These are phyloP conservation scores for Saccharum officinarum DNA, from an alignment of 176 grass and related monocot genomes.

Conservation along the genomic window DNA sequence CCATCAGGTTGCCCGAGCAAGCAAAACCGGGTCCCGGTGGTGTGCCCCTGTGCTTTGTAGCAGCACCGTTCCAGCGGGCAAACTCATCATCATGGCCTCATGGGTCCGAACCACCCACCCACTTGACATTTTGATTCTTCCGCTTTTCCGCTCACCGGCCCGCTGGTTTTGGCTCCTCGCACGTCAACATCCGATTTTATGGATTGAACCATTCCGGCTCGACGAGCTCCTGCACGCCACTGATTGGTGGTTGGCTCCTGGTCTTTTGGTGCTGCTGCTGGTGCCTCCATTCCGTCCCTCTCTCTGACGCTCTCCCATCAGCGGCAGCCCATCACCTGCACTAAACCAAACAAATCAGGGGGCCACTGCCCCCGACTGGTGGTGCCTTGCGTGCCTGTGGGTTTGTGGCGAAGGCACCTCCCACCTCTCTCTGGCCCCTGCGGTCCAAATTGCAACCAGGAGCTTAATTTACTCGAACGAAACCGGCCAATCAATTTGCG, in stretches of 20 bases:
- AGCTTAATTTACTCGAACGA: slow-evolving; percentile 9
- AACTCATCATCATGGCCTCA: background rate
- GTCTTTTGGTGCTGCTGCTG: slow-evolving; percentile 1
- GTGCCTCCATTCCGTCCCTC: background rate
- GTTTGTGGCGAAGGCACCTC: background rate
- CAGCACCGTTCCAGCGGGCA: background rate
- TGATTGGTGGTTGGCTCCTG: slow-evolving; percentile 31
- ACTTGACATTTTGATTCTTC: no score
- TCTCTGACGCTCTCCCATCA: background rate
- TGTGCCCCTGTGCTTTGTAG: no score
- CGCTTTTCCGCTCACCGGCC: background rate
- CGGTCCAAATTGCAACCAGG: background rate
- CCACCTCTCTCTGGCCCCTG: background rate
- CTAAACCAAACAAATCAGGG: background rate
- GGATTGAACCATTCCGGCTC: background rate
- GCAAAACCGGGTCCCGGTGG: background rate
- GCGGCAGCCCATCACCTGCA: no score
- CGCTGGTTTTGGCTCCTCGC: background rate
- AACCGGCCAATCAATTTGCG: no score
- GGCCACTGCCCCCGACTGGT: background rate
- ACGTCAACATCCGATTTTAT: slow-evolving; percentile 30
- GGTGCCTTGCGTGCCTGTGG: background rate
- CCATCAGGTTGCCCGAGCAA: background rate
- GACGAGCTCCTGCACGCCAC: background rate
- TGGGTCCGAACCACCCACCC: background rate